Evolutionary conservation across 768 basidiomycete species (phyloP), one percentile per base, ranked within the genome.

Genomic region (Hericium rajendrae): DNA sequence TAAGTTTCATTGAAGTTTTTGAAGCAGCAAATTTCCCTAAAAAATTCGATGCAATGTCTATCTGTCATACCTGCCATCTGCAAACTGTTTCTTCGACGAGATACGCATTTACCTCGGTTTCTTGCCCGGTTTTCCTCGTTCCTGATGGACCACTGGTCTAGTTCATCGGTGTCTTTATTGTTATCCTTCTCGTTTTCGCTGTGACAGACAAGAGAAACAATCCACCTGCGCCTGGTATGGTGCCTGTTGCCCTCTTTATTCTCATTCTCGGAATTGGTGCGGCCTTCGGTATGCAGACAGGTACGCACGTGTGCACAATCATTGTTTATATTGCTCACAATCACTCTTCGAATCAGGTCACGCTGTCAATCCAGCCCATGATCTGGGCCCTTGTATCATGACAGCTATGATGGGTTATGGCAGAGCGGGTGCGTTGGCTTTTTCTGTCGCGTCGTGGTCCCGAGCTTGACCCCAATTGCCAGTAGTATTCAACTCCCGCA

Each of bases 341-440:
- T 32, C 32, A 32, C 32, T 8, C 32, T 6, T 32, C 32, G 9
- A 32, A 32, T 3, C 58, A 77, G 82, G 78, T 46, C 83, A 74
- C 60, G 81, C 85, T 4, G 70, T 86, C 53, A 87, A 87, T 61
- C 86, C 86, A 39, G 84, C 86, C 37, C 82, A 86, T 64, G 86
- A 88, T 69, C 70, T 88, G 28, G 86, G 86, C 4, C 86, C 86
- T 2, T 76, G 86, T 10, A 62, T 88, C 39, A 67, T 86, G 65
- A 86, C 84, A 0, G 77, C 85, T 4, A 32, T 32, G 32, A 32
- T 32, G 32, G 32, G 32, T 6, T 32, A 32, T 8, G 9, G 32
- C 6, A 32, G 32, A 10, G 32, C 32, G 9, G 32, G 32, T 32
- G 6, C 9, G 32, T 20, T 18, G 15, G n/a, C 52, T 39, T 46